Evolutionary conservation across 2,329 filamentous ascomycete genomes (phyloP).

Genomic region (Colletotrichum cuscutae): DNA sequence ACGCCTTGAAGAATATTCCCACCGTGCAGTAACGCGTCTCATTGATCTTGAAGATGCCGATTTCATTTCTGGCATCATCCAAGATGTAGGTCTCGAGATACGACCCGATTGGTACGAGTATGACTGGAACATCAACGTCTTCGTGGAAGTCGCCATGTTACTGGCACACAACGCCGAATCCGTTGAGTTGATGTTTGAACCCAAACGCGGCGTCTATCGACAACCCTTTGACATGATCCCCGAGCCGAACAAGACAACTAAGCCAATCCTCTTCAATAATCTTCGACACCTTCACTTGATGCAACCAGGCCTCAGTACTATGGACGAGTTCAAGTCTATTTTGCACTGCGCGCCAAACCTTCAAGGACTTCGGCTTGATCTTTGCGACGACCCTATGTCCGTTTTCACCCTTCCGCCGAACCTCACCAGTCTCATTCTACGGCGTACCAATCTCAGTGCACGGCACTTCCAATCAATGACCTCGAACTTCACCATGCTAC

Average conservation of each 20-base stretch:
- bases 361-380: neutral
- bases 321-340: conserved; percentile 15
- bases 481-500: neutral
- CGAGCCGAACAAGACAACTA: neutral
- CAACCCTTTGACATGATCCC: conserved; percentile 13
- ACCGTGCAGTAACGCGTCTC: too few relatives aligned
- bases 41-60: neutral
- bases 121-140: conserved; percentile 12
- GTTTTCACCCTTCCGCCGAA: neutral
- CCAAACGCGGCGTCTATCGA: conserved; percentile 16
- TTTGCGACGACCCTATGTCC: neutral
- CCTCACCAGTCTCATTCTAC: conserved; percentile 6
- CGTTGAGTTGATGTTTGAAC: conserved; percentile 2
- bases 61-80: neutral
- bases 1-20: neutral
- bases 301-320: neutral
- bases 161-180: neutral
- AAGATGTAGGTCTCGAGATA: neutral
- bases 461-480: neutral
- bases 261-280: neutral
- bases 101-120: conserved; percentile 17
- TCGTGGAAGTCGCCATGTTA: conserved; percentile 19
- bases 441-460: neutral
- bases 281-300: conserved; percentile 11
- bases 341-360: conserved; percentile 17